A percentile compares a stretch with the other conserved stretches of the same genome.
Conservation (phyloP, 768 basidiomycete species). For the Trametes sanguinea region DNA sequence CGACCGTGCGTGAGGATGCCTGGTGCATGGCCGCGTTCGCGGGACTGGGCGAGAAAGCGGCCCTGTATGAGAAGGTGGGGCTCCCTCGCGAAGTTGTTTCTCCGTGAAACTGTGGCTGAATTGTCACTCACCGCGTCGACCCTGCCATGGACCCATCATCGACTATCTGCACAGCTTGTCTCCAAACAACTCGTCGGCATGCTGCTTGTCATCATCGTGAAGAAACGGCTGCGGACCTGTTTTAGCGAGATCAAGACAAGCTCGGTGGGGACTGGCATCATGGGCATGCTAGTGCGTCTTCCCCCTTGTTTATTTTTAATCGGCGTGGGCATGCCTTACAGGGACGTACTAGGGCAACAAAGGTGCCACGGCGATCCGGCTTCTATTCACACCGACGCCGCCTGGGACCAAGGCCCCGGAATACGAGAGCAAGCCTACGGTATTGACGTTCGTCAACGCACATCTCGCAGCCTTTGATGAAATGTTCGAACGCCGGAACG, state of each 20-base stretch:
- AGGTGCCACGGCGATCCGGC: slow-evolving; percentile 68
- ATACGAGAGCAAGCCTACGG: slow-evolving; percentile 37
- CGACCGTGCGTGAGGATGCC: slow-evolving; percentile 63
- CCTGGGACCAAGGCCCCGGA: slow-evolving; percentile 24
- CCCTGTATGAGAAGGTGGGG: slow-evolving; percentile 65
- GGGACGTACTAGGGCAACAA: slow-evolving; percentile 68
- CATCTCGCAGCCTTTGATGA: slow-evolving; percentile 86
- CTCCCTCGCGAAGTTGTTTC: background rate
- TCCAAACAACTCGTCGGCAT: slow-evolving; percentile 86
- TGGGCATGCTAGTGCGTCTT: slow-evolving; percentile 70
- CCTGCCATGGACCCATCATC: background rate
- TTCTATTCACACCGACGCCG: slow-evolving; percentile 53
- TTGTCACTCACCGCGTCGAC: background rate
- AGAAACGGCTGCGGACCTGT: slow-evolving; percentile 48
- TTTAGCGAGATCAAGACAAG: slow-evolving; percentile 56
- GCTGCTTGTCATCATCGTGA: slow-evolving; percentile 69
- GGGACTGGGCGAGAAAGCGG: slow-evolving; percentile 66
- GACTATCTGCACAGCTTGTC: slow-evolving; percentile 47
- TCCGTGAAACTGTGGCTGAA: background rate
- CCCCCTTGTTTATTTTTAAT: background rate
- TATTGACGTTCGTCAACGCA: slow-evolving; percentile 76
- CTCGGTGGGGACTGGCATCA: slow-evolving; percentile 68
- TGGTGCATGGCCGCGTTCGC: slow-evolving; percentile 71
- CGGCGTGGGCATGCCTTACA: background rate
- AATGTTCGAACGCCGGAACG: slow-evolving; percentile 71